Base-by-base conservation (phyloP, 768 basidiomycete genomes). In the Sporobolomyces pararoseus region DNA sequence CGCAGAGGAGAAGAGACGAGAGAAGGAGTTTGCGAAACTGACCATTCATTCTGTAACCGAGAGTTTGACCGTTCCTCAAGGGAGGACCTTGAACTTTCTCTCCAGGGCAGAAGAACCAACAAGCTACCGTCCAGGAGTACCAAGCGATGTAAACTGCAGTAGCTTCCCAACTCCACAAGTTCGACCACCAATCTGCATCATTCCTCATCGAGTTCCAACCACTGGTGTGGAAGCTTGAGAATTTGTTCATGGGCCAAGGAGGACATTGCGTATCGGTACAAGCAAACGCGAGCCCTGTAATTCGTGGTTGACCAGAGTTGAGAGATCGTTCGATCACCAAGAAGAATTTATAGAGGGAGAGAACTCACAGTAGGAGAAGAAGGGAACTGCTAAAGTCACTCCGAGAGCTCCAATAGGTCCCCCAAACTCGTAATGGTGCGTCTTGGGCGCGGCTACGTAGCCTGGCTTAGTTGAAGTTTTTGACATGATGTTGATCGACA, bases 11-110 rank as follows among this genome's bases (percentile, higher is more conserved):
- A n/a, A n/a, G n/a, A n/a, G n/a, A 37, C 27, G 37, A 17, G 13
- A 29, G 49, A 46, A 29, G 39, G 10, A 14, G 17, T n/a, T n/a
- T 9, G 39, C 10, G 39, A 53, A 19, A 79, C 84, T 75, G 77
- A 93, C 94, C 94, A 81, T 99, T 98, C 68, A 96, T 91, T 82
- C 90, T 97, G 83, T 99, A 99, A 35, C 4, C 61, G 68, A 83
- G 80, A 78, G 84, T 87, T 63, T 82, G 83, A 0, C 94, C 94
- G 49, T 86, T 87, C 53, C 96, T 84, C 75, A 95, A 79, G 12
- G 82, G 81, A 31, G 82, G 84, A 29, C 91, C 91, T 54, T 88
- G 82, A 7, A 91, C 82, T 81, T 83, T 82, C 68, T 90, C 87
- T 6, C 85, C 86, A 23, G 86, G 96, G 17, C 98, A 81, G 57